Base-by-base conservation (phyloP, 257 asterid genomes). In the Forsythia suspensa region DNA sequence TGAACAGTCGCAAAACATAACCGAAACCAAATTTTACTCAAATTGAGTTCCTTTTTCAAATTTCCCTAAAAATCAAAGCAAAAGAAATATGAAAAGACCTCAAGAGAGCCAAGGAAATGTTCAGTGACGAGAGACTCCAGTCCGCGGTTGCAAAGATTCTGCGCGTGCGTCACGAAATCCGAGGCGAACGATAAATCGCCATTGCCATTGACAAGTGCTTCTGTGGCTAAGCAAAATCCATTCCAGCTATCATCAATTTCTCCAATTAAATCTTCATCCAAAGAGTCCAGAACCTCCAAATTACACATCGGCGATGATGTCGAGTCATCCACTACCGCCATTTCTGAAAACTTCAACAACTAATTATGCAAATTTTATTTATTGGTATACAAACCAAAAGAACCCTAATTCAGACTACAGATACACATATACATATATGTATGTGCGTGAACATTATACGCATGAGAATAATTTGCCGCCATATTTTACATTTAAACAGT, bases 171-270 rank as follows among this genome's bases (percentile, higher is more conserved):
- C 80, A 74, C 82, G 20, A 93, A 85, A 74, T 85, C 88, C 13
- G 89, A 76, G 41, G 87, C 78, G 42, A 78, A 77, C 63, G 88
- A 86, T 40, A 84, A 77, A 77, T 88, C 89, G 52, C 83, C 87
- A 63, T 73, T 87, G 69, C 91, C 91, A 37, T 84, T 77, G 2
- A 91, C 83, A 72, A 92, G 84, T 7, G 87, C 80, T 77, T 89
- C 96, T 21, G 91, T 76, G 13, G 87, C 83, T 48, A 40, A 77
- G 88, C 94, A 90, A 76, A 92, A 95, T 13, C 85, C 85, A 36
- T 85, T 80, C 99, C 99, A 95, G 86, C 91, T 88, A 38, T 77
- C 86, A 80, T 86, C 81, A 77, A 95, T 85, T 80, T 87, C 89
- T 66, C 75, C 85, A 73, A 87, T 52, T 6, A 94, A 84, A 67